Percentiles rank a stretch among this genome's conserved stretches.
Evolutionary conservation across 352 stramenopile species (phyloP).

Genomic region (Pythium oligandrum): DNA sequence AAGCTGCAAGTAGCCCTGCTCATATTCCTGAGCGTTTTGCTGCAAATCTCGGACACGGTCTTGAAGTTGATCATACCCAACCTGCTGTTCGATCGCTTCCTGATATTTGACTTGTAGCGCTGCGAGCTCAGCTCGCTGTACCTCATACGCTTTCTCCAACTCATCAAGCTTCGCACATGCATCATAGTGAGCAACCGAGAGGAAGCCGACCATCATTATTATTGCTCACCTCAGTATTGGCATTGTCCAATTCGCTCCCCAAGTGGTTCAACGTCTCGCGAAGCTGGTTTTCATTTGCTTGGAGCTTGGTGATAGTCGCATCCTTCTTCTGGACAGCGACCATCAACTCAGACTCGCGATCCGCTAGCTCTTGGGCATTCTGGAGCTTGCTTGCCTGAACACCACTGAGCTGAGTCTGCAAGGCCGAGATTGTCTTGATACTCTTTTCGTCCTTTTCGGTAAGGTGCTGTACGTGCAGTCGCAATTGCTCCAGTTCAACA

Average conservation of each 20-base stretch:
- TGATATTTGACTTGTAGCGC: slow-evolving; percentile 23
- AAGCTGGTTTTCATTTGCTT: slow-evolving; percentile 25
- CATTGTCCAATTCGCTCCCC: slow-evolving; percentile 40
- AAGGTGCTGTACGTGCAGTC: slow-evolving; percentile 2
- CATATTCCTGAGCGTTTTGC: slow-evolving; percentile 48
- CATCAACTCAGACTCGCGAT: slow-evolving; percentile 25
- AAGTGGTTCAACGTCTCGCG: slow-evolving; percentile 39
- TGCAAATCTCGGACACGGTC: slow-evolving; percentile 33
- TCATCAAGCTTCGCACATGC: slow-evolving; percentile 28
- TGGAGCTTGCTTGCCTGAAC: slow-evolving; percentile 18
- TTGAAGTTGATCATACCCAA: slow-evolving; percentile 28
- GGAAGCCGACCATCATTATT: background rate
- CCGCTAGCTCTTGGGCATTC: slow-evolving; percentile 19
- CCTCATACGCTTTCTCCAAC: slow-evolving; percentile 29
- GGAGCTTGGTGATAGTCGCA: slow-evolving; percentile 17
- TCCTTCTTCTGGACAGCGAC: slow-evolving; percentile 23
- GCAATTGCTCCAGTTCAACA: slow-evolving; percentile 5
- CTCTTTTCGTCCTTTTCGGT: slow-evolving; percentile 13
- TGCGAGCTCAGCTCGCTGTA: slow-evolving; percentile 30
- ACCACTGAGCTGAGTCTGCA: slow-evolving; percentile 20
- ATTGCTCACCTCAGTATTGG: slow-evolving; percentile 38
- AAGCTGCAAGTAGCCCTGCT: slow-evolving; percentile 60
- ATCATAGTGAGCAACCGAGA: background rate
- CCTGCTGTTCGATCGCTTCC: slow-evolving; percentile 24
- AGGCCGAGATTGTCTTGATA: slow-evolving; percentile 14